Evolutionary conservation across 164 flowering plant genomes (phyloP).

Genomic region (Taxillus chinensis): DNA sequence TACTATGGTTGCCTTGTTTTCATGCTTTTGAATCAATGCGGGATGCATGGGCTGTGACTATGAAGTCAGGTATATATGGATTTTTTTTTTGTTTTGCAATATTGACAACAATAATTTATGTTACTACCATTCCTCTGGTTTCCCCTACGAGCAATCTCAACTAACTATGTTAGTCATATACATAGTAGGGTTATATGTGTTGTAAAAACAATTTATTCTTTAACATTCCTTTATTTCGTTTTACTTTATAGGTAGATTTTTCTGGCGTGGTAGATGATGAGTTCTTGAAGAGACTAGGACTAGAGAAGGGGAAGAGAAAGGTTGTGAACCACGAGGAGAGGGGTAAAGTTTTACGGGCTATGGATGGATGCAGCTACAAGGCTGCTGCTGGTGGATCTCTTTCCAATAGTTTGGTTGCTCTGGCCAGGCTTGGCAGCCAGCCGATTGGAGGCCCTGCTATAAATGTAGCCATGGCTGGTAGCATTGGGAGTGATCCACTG

Average conservation of each 20-base stretch:
- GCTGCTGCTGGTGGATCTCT: slow-evolving; percentile 99
- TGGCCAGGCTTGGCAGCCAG: slow-evolving; percentile 72
- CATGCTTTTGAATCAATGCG: too few relatives aligned
- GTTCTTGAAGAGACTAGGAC: slow-evolving; percentile 57
- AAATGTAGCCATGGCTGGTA: slow-evolving; percentile 85
- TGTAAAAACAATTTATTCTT: not conserved
- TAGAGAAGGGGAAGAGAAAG: slow-evolving; percentile 88
- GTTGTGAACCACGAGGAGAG: slow-evolving; percentile 88
- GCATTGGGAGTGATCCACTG: slow-evolving; percentile 87
- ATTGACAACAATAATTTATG: too few relatives aligned
- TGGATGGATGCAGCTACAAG: slow-evolving; percentile 98
- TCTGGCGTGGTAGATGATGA: slow-evolving; percentile 82
- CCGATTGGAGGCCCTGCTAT: slow-evolving; percentile 49
- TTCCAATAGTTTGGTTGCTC: slow-evolving; percentile 80
- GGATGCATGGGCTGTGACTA: too few relatives aligned
- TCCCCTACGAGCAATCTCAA: too few relatives aligned
- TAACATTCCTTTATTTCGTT: not conserved
- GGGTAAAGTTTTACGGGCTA: slow-evolving; percentile 79
- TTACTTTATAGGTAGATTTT: slow-evolving; percentile 70
- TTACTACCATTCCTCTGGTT: too few relatives aligned
- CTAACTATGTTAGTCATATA: too few relatives aligned
- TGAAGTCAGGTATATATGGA: too few relatives aligned
- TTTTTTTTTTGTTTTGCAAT: too few relatives aligned
- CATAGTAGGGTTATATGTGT: too few relatives aligned
- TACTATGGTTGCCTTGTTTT: too few relatives aligned